Evolutionary conservation across 1,284 basidiomycete species (phyloP), one percentile per base, ranked within the genome.

Genomic region (Malassezia vespertilionis): DNA sequence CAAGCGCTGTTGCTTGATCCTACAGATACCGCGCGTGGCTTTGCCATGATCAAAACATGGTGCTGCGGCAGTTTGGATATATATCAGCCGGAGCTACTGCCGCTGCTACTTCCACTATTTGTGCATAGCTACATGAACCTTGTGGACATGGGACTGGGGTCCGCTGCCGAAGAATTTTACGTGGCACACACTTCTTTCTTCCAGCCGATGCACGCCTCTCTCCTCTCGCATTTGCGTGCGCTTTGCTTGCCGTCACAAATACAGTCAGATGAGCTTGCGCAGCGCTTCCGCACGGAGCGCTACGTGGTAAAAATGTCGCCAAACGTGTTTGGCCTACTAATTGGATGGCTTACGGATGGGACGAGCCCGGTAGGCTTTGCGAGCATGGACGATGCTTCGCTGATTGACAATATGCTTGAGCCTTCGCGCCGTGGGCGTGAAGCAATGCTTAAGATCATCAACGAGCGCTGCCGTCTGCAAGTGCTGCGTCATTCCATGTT

Each of bases 61-160:
- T 88, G 88, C 35, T 85, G 87, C 73, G 82, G 84, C 24, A 86
- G 82, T 26, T 71, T 86, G 52, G 83, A 86, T 65, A 86, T 87
- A 79, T 87, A 89, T 71, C 67, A 73, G 44, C 86, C 88, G 49
- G 90, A 97, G 72, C 84, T 99, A 57, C 76, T 84, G 53, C 86
- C 88, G 28, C 82, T 97, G 27, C 74, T 95, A 14, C 90, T 90
- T 64, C 93, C 93, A 4, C 84, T 99, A 53, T 97, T 96, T 69
- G 87, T 86, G 33, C 89, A 99, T 72, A 93, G 93, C 64, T 96
- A 91, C 72, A 77, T 99, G 27, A 90, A 96, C 70, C 78, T 99
- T 38, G 82, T 96, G 44, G 82, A 89, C 62, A 81, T 83, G 53
- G 88, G 86, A 4, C 87, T 86, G 72, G 83, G 84, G 15, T 83